These are phyloP conservation scores for Moesziomyces antarcticus DNA, from an alignment of 1,284 basidiomycete species.

Conservation along the genomic window DNA sequence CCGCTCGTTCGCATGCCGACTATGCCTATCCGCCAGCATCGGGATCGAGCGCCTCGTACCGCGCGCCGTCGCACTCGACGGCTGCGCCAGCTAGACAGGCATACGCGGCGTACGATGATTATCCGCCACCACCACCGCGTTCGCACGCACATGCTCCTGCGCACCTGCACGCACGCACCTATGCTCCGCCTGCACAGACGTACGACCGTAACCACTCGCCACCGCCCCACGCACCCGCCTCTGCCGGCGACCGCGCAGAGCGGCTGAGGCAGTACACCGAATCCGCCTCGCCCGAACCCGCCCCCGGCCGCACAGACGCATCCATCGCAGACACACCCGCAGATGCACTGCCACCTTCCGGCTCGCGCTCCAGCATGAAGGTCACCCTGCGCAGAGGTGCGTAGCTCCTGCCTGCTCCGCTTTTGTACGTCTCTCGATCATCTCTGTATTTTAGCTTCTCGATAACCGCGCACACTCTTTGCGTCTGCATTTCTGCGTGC, in stretches of 20 bases:
- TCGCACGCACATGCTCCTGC: conserved; percentile 17
- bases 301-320: conserved; percentile 2
- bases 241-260: conserved; percentile 34
- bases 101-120: conserved; percentile 28
- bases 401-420: neutral
- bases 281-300: conserved; percentile 35
- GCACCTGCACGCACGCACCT: conserved; percentile 8
- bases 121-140: conserved; percentile 27
- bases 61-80: neutral
- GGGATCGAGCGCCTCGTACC: conserved; percentile 9
- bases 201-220: conserved; percentile 39
- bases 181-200: conserved; percentile 11
- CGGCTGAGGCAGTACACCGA: conserved; percentile 47
- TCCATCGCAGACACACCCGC: conserved; percentile 8
- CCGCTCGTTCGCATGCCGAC: neutral
- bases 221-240: conserved; percentile 16
- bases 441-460: neutral
- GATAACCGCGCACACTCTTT: neutral
- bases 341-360: conserved; percentile 7
- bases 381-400: conserved; percentile 25
- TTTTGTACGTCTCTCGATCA: neutral
- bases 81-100: conserved; percentile 10
- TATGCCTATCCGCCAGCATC: conserved; percentile 3
- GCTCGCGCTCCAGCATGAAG: conserved; percentile 32
- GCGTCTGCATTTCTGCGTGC: too few relatives aligned